These are phyloP conservation scores for Candida hispaniensis DNA, from an alignment of 805 yeast species.

Conservation along the genomic window DNA sequence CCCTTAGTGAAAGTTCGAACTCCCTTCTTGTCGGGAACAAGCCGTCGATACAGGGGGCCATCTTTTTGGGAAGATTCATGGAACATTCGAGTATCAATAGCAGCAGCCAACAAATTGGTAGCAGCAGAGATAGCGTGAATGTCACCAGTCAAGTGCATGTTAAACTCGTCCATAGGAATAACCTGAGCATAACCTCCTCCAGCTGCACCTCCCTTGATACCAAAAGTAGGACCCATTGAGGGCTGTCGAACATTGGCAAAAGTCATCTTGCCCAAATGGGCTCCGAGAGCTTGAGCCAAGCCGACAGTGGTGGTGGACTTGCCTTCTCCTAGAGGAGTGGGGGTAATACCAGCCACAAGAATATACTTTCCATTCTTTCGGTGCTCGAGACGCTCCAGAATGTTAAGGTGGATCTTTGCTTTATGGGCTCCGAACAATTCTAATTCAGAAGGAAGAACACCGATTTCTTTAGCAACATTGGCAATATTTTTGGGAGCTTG, in stretches of 20 bases:
- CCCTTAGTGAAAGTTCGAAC: slow-evolving; percentile 65
- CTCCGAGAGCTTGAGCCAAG: slow-evolving; percentile 88
- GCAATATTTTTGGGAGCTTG: slow-evolving; percentile 79
- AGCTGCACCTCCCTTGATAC: slow-evolving; percentile 99
- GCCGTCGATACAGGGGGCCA: slow-evolving; percentile 65
- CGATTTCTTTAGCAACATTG: slow-evolving; percentile 68
- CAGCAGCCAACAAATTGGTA: slow-evolving; percentile 88
- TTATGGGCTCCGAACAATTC: slow-evolving; percentile 86
- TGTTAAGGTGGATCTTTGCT: slow-evolving; percentile 72
- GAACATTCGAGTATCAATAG: slow-evolving; percentile 93
- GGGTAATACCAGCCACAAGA: slow-evolving; percentile 93
- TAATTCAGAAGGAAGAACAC: slow-evolving; percentile 65
- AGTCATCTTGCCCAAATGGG: slow-evolving; percentile 68
- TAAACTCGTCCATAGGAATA: slow-evolving; percentile 97
- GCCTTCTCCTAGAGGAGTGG: slow-evolving; percentile 98
- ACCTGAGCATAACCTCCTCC: slow-evolving; percentile 98
- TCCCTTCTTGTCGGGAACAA: slow-evolving; percentile 78
- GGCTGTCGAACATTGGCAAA: slow-evolving; percentile 97
- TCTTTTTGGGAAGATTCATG: slow-evolving; percentile 84
- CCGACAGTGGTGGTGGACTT: slow-evolving; percentile 95
- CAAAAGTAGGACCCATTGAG: slow-evolving; percentile 97
- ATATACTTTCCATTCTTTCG: slow-evolving; percentile 73
- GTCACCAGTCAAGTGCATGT: slow-evolving; percentile 95
- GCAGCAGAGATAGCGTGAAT: slow-evolving; percentile 95
- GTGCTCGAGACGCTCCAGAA: slow-evolving; percentile 54